phyloP scores from a whole-genome alignment of 306 rosid species.

The Alnus rubra region DNA sequence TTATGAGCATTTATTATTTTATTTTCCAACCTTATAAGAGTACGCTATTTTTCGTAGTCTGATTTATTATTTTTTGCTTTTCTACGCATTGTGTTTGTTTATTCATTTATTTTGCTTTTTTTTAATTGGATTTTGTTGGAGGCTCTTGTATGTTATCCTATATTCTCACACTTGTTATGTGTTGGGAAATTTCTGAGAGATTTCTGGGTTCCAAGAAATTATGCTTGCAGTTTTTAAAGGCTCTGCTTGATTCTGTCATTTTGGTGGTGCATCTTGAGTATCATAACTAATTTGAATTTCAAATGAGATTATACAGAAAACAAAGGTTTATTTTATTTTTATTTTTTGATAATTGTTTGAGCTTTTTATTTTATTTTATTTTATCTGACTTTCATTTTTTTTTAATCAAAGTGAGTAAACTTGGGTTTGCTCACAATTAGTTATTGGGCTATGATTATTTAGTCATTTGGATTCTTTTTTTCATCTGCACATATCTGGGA shows the following conservation, averaged over 20 bases:
- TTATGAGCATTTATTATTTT: too few relatives aligned
- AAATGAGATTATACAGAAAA: neutral
- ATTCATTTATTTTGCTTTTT: neutral
- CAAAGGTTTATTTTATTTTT: neutral
- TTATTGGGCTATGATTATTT: constrained; percentile 12
- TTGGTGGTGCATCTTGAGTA: neutral
- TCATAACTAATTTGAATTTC: neutral
- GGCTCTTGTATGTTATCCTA: neutral
- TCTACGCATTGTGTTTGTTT: neutral
- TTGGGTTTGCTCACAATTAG: neutral
- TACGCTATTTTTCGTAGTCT: too few relatives aligned
- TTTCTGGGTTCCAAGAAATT: neutral
- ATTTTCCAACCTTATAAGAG: too few relatives aligned
- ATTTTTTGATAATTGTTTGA: neutral
- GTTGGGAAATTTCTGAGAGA: neutral
- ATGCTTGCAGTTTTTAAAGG: neutral
- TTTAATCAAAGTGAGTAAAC: neutral
- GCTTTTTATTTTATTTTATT: neutral
- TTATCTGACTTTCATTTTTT: neutral
- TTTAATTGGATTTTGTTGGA: neutral
- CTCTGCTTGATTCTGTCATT: neutral
- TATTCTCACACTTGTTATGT: neutral
- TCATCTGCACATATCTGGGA: neutral
- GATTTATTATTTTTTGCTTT: too few relatives aligned
- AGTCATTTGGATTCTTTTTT: neutral